Evolutionary conservation across 192 early-diverging fungal species (phyloP).

Genomic region (Rhizophagus prolifer): DNA sequence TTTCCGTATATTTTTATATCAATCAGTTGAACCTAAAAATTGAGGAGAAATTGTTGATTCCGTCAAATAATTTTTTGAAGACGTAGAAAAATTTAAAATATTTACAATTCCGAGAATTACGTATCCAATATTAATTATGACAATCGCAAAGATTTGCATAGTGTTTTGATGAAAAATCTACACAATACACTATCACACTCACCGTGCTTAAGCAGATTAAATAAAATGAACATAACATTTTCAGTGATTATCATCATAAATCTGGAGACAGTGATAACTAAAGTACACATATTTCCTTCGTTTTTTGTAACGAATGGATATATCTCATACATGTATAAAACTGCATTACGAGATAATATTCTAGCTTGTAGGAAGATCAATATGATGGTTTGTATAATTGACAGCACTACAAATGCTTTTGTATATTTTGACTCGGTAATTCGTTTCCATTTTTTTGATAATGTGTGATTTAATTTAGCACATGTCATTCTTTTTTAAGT

Average conservation of each 20-base stretch:
- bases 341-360: neutral
- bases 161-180: neutral
- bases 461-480: neutral
- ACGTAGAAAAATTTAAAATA: neutral
- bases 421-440: neutral
- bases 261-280: neutral
- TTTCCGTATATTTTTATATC: neutral
- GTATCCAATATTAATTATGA: neutral
- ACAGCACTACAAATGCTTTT: neutral
- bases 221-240: neutral
- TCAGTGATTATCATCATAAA: neutral
- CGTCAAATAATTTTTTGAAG: no score
- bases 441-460: neutral
- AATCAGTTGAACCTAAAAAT: neutral
- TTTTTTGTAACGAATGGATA: neutral
- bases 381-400: neutral
- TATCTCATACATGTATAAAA: neutral
- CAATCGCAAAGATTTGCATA: neutral
- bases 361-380: neutral
- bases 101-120: neutral
- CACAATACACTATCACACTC: no score
- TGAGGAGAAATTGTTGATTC: neutral
- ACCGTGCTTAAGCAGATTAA: neutral
- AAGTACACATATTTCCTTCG: neutral
- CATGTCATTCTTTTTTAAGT: neutral